Base-by-base conservation (phyloP, 306 rosid genomes). In the Potentilla sterilis region DNA sequence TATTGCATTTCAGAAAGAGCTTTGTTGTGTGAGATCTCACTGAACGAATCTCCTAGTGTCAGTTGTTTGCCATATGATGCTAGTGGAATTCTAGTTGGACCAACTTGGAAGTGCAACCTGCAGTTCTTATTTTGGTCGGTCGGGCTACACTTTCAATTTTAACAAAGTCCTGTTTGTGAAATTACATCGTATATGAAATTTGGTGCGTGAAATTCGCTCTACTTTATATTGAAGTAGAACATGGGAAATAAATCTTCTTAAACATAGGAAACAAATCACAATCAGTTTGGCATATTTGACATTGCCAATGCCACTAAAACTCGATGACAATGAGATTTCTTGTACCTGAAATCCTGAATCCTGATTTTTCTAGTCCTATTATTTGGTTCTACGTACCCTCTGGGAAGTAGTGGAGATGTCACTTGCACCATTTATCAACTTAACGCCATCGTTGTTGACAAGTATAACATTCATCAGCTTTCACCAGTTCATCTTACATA, bases 11-110 rank as follows among this genome's bases (percentile, higher is more conserved):
- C 22, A 64, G 18, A 64, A 38, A 6, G 44, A 63, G 44, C 5
- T 15, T 63, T 63, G 69, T 16, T 34, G 44, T 63, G 16, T 28
- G 28, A 16, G n/a, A 62, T 62, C n/a, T 62, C 4, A 32, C 67
- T 32, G 41, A 41, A 43, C 54, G 0, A 67, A 47, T 32, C 9
- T n/a, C n/a, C n/a, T n/a, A n/a, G n/a, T n/a, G n/a, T n/a, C n/a
- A n/a, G n/a, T n/a, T 49, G 44, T 7, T 35, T 37, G 12, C 37
- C 75, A 11, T 35, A n/a, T 49, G 54, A 51, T 37, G 43, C 35
- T 19, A 51, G 75, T 55, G 80, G 75, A 68, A 18, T 46, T 21
- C 51, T 47, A 77, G 76, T 77, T 11, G 51, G 70, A 58, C 42
- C 49, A 77, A 37, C 11, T 59, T 59, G 34, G 43, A 14, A 34